Evolutionary conservation across 805 yeast species (phyloP).

Genomic region (Ogataea philodendri): DNA sequence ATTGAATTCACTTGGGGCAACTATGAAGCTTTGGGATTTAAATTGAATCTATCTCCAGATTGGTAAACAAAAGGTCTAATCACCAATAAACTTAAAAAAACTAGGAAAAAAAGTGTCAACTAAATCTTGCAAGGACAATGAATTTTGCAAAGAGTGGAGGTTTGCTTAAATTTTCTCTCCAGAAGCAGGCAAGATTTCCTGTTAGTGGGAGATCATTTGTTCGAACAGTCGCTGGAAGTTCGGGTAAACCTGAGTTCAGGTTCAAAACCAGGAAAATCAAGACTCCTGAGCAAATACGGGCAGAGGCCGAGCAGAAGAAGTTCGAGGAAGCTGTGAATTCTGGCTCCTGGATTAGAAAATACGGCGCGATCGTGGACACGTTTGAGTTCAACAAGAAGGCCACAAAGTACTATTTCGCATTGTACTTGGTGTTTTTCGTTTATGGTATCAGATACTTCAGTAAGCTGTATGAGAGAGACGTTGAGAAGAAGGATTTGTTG

Average conservation of each 20-base stretch:
- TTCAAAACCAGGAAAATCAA: conserved; percentile 29
- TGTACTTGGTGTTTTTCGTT: conserved; percentile 53
- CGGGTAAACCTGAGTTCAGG: conserved; percentile 26
- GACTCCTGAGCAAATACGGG: conserved; percentile 30
- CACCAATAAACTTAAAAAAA: conserved; percentile 8
- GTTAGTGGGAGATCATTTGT: not conserved
- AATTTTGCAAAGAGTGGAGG: not conserved
- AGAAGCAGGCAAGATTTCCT: not conserved
- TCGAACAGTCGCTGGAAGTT: conserved; percentile 1
- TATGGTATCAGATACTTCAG: conserved; percentile 66
- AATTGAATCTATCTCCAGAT: conserved; percentile 2
- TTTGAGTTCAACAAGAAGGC: conserved; percentile 58
- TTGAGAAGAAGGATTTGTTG: conserved; percentile 44
- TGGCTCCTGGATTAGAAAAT: conserved; percentile 38
- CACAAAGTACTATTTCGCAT: conserved; percentile 62
- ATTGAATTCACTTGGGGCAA: too few relatives aligned
- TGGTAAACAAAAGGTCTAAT: conserved; percentile 6
- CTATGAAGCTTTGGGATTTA: too few relatives aligned
- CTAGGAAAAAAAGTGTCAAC: conserved; percentile 4
- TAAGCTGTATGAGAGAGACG: conserved; percentile 62
- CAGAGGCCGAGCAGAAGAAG: conserved; percentile 29
- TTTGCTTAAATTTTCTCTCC: conserved; percentile 1
- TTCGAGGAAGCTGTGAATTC: conserved; percentile 35
- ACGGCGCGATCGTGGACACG: conserved; percentile 54
- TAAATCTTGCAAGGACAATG: conserved; percentile 4